These are phyloP conservation scores for Capsella rubella DNA, from an alignment of 441 rosid genomes.

Conservation along the genomic window DNA sequence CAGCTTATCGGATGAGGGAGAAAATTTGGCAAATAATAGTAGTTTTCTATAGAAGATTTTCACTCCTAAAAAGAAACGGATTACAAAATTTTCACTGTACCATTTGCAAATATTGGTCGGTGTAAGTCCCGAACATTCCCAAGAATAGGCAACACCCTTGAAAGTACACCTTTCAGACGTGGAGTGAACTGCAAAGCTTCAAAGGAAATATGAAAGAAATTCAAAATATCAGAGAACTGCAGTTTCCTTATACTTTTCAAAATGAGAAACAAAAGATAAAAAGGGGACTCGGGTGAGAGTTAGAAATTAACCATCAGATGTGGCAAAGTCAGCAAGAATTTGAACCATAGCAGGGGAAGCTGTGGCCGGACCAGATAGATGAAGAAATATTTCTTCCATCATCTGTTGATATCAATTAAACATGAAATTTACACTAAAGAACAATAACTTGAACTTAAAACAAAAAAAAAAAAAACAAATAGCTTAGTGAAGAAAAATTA, in stretches of 20 bases:
- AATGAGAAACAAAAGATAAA: constrained; percentile 31
- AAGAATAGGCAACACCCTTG: constrained; percentile 88
- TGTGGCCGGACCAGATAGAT: constrained; percentile 74
- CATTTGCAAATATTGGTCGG: constrained; percentile 94
- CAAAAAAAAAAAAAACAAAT: background rate
- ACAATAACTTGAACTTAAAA: background rate
- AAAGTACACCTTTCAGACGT: constrained; percentile 85
- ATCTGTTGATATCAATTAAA: constrained; percentile 62
- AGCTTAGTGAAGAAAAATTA: constrained; percentile 18
- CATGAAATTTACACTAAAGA: constrained; percentile 21
- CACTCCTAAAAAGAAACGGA: constrained; percentile 5
- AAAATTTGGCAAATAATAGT: background rate
- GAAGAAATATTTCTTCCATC: constrained; percentile 96
- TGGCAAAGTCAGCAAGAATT: constrained; percentile 97
- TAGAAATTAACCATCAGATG: constrained; percentile 82
- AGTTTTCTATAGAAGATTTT: constrained; percentile 11
- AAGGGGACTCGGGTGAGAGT: constrained; percentile 36
- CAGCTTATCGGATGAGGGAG: constrained; percentile 2
- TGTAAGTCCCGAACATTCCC: constrained; percentile 91
- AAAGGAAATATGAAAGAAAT: constrained; percentile 50
- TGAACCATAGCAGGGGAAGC: constrained; percentile 96
- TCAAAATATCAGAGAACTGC: constrained; percentile 49
- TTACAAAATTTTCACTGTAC: constrained; percentile 51
- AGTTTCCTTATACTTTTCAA: constrained; percentile 23
- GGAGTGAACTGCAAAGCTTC: constrained; percentile 98